Conservation (phyloP, 768 basidiomycete genomes). For the Lactifluus hygrophoroides region DNA sequence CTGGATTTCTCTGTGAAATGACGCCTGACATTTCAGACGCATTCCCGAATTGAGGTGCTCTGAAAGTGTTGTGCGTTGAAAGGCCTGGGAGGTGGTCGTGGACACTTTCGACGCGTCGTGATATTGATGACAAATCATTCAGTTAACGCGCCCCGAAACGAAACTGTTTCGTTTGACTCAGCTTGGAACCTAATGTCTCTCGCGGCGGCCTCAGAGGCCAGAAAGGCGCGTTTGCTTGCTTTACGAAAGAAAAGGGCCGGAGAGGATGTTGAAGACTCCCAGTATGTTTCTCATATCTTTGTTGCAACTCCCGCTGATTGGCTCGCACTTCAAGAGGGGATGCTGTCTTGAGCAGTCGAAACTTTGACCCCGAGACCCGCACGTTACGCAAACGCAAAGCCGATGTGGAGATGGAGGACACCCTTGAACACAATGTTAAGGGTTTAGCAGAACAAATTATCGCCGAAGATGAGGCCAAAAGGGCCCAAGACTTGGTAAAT, state of each 20-base stretch:
- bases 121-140: slow-evolving; percentile 16
- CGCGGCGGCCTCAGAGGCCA: slow-evolving; percentile 67
- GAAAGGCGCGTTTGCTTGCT: slow-evolving; percentile 74
- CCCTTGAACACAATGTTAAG: slow-evolving; percentile 78
- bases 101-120: background rate
- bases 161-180: background rate
- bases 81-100: no score
- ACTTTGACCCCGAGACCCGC: slow-evolving; percentile 86
- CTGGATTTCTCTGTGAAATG: slow-evolving; percentile 25
- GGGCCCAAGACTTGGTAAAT: slow-evolving; percentile 82
- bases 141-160: background rate
- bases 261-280: slow-evolving; percentile 32
- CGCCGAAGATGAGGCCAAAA: slow-evolving; percentile 73
- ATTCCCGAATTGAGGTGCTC: slow-evolving; percentile 18
- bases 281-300: slow-evolving; percentile 32
- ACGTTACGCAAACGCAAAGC: slow-evolving; percentile 62
- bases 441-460: slow-evolving; percentile 83
- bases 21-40: slow-evolving; percentile 28
- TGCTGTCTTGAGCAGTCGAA: slow-evolving; percentile 57
- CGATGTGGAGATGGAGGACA: slow-evolving; percentile 59
- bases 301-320: background rate
- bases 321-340: slow-evolving; percentile 8
- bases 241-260: slow-evolving; percentile 67
- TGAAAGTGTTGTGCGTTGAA: background rate
- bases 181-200: slow-evolving; percentile 43